phyloP scores from a whole-genome alignment of 148 eudicot species.

The Suaeda aralocaspica region DNA sequence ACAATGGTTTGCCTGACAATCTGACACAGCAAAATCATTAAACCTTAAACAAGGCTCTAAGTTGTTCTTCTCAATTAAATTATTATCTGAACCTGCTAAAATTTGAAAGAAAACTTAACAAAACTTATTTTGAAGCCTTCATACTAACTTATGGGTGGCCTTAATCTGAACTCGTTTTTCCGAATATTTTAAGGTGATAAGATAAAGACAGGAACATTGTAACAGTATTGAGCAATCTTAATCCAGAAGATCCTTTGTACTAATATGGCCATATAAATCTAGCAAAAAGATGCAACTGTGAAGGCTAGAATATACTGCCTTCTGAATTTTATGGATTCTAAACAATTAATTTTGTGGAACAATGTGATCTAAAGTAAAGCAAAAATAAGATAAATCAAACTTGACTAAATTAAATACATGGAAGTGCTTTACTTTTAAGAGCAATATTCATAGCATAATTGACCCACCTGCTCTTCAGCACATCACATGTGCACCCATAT shows the following conservation, averaged over 20 bases:
- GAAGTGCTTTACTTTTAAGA: neutral
- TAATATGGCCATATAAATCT: no score
- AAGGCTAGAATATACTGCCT: slow-evolving; percentile 17
- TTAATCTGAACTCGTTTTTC: no score
- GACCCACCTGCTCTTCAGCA: slow-evolving; percentile 24
- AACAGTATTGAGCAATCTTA: neutral
- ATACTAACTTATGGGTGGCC: no score
- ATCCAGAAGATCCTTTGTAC: neutral
- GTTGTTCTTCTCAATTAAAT: neutral
- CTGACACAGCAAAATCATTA: neutral
- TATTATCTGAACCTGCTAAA: no score
- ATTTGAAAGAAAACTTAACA: no score
- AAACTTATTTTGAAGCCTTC: no score
- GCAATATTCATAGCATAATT: slow-evolving; percentile 19
- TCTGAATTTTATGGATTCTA: neutral
- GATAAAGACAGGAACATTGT: neutral
- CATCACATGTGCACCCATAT: slow-evolving; percentile 48
- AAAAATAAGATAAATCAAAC: slow-evolving; percentile 12
- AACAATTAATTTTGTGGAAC: slow-evolving; percentile 23
- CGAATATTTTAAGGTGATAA: no score
- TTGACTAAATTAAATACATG: slow-evolving; percentile 10
- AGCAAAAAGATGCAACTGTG: slow-evolving; percentile 5
- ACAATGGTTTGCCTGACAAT: neutral
- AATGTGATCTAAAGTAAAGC: slow-evolving; percentile 13
- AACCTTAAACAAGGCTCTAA: neutral